Percentiles rank a stretch among this genome's conserved stretches.
Evolutionary conservation across 2,329 filamentous ascomycete genomes (phyloP).

Genomic region (Talaromyces sp.): DNA sequence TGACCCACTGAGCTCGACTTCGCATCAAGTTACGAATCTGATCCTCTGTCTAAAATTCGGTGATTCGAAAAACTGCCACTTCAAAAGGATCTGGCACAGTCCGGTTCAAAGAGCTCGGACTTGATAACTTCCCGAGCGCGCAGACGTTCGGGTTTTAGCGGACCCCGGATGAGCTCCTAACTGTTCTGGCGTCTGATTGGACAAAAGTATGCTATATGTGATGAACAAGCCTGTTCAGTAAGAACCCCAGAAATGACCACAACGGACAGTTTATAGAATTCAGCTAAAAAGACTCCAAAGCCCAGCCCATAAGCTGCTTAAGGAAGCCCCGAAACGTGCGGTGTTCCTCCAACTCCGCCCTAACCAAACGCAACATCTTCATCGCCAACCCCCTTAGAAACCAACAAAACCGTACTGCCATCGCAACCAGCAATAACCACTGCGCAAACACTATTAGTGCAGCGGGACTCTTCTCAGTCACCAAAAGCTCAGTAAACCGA

Average conservation of each 20-base stretch:
- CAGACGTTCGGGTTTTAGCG: background rate
- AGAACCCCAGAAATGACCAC: background rate
- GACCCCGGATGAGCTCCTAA: background rate
- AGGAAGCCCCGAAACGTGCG: background rate
- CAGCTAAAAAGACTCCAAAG: background rate
- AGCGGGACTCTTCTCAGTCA: background rate
- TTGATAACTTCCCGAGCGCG: background rate
- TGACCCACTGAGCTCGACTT: background rate
- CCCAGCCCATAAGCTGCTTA: background rate
- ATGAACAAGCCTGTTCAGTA: background rate
- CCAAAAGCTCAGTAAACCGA: background rate
- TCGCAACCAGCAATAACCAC: slow-evolving; percentile 8
- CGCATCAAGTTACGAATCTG: background rate
- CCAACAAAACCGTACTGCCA: slow-evolving; percentile 6
- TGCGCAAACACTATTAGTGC: slow-evolving; percentile 10
- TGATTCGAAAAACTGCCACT: background rate
- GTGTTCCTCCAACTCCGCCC: background rate
- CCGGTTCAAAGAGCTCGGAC: background rate
- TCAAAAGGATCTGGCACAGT: background rate
- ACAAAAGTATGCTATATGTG: too few relatives aligned
- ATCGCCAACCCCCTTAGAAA: slow-evolving; percentile 1
- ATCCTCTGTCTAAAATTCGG: background rate
- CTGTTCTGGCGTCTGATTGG: too few relatives aligned
- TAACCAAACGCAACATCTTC: background rate
- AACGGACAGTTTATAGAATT: background rate